Percentiles rank a stretch among this genome's conserved stretches.
phyloP scores from a whole-genome alignment of 768 basidiomycete species.

The Rhodosporidiobolus sp. region DNA sequence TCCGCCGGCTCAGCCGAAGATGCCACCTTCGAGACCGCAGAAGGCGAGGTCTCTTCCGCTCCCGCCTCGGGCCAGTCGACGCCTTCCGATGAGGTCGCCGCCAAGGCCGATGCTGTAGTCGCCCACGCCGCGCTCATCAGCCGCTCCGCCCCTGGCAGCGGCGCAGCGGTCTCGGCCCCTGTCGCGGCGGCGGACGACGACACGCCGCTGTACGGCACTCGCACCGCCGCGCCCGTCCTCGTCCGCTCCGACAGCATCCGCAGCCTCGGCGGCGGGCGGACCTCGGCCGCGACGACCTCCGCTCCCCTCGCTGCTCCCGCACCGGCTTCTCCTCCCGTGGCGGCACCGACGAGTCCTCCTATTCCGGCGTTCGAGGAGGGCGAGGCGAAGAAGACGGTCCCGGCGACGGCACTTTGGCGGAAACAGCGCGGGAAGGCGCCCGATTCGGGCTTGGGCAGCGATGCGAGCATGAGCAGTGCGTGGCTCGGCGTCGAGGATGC shows the following conservation, averaged over 20 bases:
- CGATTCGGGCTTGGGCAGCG: slow-evolving; percentile 36
- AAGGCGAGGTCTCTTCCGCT: neutral
- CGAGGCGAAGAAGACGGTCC: neutral
- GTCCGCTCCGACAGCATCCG: slow-evolving; percentile 23
- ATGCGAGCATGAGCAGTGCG: slow-evolving; percentile 28
- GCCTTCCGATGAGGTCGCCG: neutral
- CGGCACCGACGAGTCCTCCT: neutral
- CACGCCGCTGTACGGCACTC: neutral
- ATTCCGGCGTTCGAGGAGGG: neutral
- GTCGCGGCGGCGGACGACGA: neutral
- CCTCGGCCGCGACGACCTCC: neutral
- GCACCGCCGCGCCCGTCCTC: slow-evolving; percentile 5
- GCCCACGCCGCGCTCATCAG: slow-evolving; percentile 20
- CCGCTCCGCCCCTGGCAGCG: neutral
- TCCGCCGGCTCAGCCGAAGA: neutral
- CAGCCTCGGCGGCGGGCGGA: neutral
- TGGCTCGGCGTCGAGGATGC: slow-evolving; percentile 35
- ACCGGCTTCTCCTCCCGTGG: neutral
- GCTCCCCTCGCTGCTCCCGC: neutral
- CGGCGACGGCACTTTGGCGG: slow-evolving; percentile 4
- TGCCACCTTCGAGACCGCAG: neutral
- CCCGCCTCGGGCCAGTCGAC: slow-evolving; percentile 17
- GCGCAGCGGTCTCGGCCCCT: neutral
- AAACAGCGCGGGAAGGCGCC: slow-evolving; percentile 23
- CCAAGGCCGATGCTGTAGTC: slow-evolving; percentile 9